These are phyloP conservation scores for Aschersonia sp. DNA, from an alignment of 2,329 filamentous ascomycete species.

Conservation along the genomic window DNA sequence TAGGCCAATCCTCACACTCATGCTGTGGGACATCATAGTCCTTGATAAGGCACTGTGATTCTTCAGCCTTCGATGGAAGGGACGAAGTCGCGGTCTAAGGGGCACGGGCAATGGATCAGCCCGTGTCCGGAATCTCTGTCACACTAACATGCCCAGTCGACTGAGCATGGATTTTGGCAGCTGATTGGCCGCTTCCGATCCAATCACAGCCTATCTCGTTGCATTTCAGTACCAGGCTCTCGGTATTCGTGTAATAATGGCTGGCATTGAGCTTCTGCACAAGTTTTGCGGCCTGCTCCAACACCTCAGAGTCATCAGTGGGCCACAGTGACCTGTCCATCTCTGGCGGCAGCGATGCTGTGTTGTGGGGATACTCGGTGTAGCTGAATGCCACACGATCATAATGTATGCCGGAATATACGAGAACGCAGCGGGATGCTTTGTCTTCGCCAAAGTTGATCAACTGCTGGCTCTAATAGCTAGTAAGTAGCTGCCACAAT, in stretches of 20 bases:
- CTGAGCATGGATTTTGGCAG: slow-evolving; percentile 46
- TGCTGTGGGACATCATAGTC: too few relatives aligned
- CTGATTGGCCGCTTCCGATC: slow-evolving; percentile 51
- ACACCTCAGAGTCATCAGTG: slow-evolving; percentile 45
- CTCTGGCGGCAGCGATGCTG: slow-evolving; percentile 48
- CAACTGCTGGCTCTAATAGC: slow-evolving; percentile 16
- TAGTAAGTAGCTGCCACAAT: not conserved
- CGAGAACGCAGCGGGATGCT: slow-evolving; percentile 56
- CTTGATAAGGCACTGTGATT: too few relatives aligned
- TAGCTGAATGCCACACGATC: slow-evolving; percentile 71
- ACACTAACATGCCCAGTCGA: slow-evolving; percentile 45
- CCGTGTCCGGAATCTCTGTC: slow-evolving; percentile 59
- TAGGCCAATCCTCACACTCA: too few relatives aligned
- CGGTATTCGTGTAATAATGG: slow-evolving; percentile 83
- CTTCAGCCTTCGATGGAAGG: too few relatives aligned
- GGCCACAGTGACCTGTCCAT: slow-evolving; percentile 53
- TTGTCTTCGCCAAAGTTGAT: slow-evolving; percentile 63
- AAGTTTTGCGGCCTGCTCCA: slow-evolving; percentile 51
- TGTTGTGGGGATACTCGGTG: slow-evolving; percentile 39
- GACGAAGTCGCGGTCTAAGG: too few relatives aligned
- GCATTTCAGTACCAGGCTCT: slow-evolving; percentile 64
- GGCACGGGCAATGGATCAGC: slow-evolving; percentile 43
- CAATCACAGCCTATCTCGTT: slow-evolving; percentile 49
- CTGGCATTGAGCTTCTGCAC: slow-evolving; percentile 50
- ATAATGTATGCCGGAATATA: slow-evolving; percentile 90